Base-by-base conservation (phyloP, 2,329 filamentous ascomycete species). In the Fusarium torulosum region DNA sequence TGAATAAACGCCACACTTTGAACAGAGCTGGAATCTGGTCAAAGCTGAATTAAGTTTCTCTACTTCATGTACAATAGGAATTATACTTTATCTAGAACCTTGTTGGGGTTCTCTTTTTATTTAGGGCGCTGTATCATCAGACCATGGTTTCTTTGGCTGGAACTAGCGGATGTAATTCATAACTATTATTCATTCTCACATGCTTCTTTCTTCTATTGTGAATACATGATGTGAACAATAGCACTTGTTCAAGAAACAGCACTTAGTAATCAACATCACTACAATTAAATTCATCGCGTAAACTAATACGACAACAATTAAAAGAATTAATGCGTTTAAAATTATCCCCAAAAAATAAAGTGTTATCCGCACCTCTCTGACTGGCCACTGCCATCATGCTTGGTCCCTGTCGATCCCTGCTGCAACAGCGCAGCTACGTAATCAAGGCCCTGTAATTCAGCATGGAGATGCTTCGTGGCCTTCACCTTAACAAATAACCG, bases 401-500 rank as follows among this genome's bases (percentile, higher is more conserved):
- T 62, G 63, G 46, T 58, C 59, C 64, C 64, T 67, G 64, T 27
- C 62, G 66, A 69, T 69, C 66, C 52, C 59, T 62, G 31, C 31
- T 33, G 29, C 44, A 42, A 29, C 33, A 25, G 21, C 17, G 31
- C 37, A 63, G 50, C 51, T 60, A 69, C 66, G 66, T 69, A 69
- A 69, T 69, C 50, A 66, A 54, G 44, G 51, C 56, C 53, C 57
- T 50, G 45, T 23, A 45, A 55, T 37, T 19, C 23, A 58, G 19
- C 51, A 41, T 69, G n/a, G 40, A 64, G 59, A 68, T 69, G 60
- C 62, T 66, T 64, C 67, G 66, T 64, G 66, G 67, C 67, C 67
- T 67, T 64, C 52, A 47, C 51, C 17, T 14, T 37, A 33, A 35
- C 51, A 63, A n/a, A 37, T 19, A 49, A 53, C 29, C 49, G 19